Conservation (phyloP, 2,329 filamentous ascomycete species). For the Colletotrichum liaoningense region DNA sequence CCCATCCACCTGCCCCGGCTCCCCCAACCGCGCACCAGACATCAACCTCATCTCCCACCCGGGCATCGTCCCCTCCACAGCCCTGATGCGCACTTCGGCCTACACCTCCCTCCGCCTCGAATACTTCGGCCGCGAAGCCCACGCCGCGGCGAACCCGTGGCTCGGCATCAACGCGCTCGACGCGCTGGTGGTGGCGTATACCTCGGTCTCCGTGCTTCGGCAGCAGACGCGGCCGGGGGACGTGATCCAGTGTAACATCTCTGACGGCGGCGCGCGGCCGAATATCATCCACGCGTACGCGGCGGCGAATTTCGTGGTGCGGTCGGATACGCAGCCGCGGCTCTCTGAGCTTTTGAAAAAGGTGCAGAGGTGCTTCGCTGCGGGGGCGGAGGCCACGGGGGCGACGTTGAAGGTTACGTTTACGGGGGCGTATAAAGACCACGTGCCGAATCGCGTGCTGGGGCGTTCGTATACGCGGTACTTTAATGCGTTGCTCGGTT, state of each 20-base stretch:
- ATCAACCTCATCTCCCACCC: slow-evolving; percentile 63
- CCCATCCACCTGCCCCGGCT: slow-evolving; percentile 37
- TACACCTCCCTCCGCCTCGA: slow-evolving; percentile 61
- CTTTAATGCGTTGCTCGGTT: slow-evolving; percentile 54
- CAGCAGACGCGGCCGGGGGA: slow-evolving; percentile 67
- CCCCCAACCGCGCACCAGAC: slow-evolving; percentile 49
- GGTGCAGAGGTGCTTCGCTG: slow-evolving; percentile 55
- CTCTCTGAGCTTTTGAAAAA: slow-evolving; percentile 52
- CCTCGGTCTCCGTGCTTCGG: slow-evolving; percentile 61
- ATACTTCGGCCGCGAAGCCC: slow-evolving; percentile 66
- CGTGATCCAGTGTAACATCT: slow-evolving; percentile 63
- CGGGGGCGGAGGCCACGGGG: slow-evolving; percentile 55
- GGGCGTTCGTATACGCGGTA: slow-evolving; percentile 56
- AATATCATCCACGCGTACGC: slow-evolving; percentile 68
- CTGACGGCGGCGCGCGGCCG: slow-evolving; percentile 61
- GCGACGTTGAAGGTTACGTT: slow-evolving; percentile 57
- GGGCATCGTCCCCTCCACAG: slow-evolving; percentile 54
- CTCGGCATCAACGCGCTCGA: slow-evolving; percentile 70
- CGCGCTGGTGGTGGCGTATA: slow-evolving; percentile 62
- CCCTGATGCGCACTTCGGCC: slow-evolving; percentile 63
- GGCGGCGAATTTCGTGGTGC: slow-evolving; percentile 47
- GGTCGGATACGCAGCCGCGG: slow-evolving; percentile 42
- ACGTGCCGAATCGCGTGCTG: slow-evolving; percentile 64
- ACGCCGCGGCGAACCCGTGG: slow-evolving; percentile 69
- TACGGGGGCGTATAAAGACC: slow-evolving; percentile 61